Evolutionary conservation across 208 protist genomes (phyloP).

Genomic region (Leishmania martiniquensis): DNA sequence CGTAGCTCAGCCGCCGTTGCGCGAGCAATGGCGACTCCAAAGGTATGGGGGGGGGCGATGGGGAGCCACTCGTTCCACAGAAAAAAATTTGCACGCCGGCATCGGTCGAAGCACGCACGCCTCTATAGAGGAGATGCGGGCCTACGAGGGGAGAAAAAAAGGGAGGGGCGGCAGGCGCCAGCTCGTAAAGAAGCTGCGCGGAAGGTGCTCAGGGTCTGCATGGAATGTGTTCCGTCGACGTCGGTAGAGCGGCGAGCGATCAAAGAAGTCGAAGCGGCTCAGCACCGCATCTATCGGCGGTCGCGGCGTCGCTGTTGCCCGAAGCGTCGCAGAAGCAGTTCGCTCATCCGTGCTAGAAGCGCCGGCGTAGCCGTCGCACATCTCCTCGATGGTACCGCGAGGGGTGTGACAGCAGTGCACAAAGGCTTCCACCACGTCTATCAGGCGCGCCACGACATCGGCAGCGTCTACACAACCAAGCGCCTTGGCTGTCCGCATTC

Average conservation of each 20-base stretch:
- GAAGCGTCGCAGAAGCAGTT: background rate
- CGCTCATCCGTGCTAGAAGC: background rate
- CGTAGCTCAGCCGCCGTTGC: background rate
- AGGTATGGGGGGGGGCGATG: background rate
- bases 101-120: background rate
- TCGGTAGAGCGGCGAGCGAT: constrained; percentile 14
- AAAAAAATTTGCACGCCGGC: background rate
- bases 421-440: constrained; percentile 21
- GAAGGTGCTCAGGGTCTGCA: background rate
- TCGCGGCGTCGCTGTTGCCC: background rate
- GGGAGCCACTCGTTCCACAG: background rate
- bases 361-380: background rate
- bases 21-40: background rate
- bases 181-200: constrained; percentile 1
- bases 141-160: background rate
- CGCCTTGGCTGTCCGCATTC: background rate
- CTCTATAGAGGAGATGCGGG: background rate
- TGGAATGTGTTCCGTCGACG: constrained; percentile 25
- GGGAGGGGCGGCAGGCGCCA: background rate
- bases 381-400: background rate
- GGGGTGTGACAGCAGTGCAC: constrained; percentile 22
- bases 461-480: background rate
- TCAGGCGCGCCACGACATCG: background rate
- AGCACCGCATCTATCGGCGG: background rate
- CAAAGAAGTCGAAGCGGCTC: constrained; percentile 23